Percentiles rank a stretch among this genome's conserved stretches.
Conservation (phyloP, 108 stramenopile genomes). For the Thalassiosira profunda region DNA sequence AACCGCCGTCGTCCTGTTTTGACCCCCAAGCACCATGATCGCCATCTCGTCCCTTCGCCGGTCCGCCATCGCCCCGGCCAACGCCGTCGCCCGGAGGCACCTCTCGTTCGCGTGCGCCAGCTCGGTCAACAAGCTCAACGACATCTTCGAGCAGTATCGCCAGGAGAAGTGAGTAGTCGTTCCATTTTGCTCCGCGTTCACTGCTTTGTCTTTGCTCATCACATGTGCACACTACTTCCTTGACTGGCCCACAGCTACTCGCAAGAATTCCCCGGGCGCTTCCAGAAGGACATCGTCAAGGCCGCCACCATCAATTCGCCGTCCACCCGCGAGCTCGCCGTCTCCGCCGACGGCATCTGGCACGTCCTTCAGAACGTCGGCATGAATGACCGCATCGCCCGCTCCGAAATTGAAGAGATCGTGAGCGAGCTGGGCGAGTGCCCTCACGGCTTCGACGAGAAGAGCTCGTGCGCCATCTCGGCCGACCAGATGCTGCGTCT, state of each 20-base stretch:
- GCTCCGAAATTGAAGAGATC: slow-evolving; percentile 49
- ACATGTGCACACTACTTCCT: background rate
- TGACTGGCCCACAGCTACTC: slow-evolving; percentile 34
- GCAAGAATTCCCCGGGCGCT: slow-evolving; percentile 51
- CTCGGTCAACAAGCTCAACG: slow-evolving; percentile 30
- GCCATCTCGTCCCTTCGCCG: slow-evolving; percentile 2
- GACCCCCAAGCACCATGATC: no score
- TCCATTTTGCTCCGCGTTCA: background rate
- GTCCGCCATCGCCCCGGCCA: background rate
- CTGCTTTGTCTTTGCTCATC: background rate
- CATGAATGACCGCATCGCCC: slow-evolving; percentile 37
- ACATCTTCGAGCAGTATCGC: slow-evolving; percentile 56
- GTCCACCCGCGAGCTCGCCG: background rate
- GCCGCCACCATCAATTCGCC: slow-evolving; percentile 28
- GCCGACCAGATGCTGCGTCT: slow-evolving; percentile 17
- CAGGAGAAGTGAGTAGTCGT: slow-evolving; percentile 45
- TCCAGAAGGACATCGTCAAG: slow-evolving; percentile 57
- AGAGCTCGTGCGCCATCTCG: slow-evolving; percentile 17
- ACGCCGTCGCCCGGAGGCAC: background rate
- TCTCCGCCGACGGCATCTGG: slow-evolving; percentile 49
- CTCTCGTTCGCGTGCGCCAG: slow-evolving; percentile 8
- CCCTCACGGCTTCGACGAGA: background rate
- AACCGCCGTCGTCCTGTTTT: no score
- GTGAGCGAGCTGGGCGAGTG: slow-evolving; percentile 47
- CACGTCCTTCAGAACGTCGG: slow-evolving; percentile 56